phyloP scores from a whole-genome alignment of 306 rosid genomes.

The Lathyrus aphaca region DNA sequence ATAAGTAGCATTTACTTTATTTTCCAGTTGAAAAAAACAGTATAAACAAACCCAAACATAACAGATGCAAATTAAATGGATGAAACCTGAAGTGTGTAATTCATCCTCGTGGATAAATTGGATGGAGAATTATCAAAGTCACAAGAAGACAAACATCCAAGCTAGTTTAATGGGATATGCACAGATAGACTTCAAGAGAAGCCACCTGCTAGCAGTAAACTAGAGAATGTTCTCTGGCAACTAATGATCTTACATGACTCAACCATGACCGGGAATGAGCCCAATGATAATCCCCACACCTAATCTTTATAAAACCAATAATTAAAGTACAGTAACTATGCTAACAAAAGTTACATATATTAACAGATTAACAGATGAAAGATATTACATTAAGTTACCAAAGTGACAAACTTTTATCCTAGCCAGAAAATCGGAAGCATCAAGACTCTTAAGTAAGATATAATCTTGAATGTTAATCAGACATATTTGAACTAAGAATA shows the following conservation, averaged over 20 bases:
- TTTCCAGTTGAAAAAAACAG: too few species aligned
- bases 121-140: too few species aligned
- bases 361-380: background rate
- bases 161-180: background rate
- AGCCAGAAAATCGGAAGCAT: conserved; percentile 1
- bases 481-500: background rate
- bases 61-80: too few species aligned
- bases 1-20: too few species aligned
- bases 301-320: background rate
- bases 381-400: background rate
- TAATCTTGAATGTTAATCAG: background rate
- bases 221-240: conserved; percentile 2
- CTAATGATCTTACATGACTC: background rate
- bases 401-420: conserved; percentile 5
- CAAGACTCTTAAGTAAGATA: conserved; percentile 2
- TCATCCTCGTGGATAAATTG: too few species aligned
- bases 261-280: background rate
- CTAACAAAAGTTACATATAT: background rate
- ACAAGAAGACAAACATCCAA: too few species aligned
- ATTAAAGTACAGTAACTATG: background rate
- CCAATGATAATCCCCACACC: conserved; percentile 7
- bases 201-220: background rate
- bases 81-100: too few species aligned
- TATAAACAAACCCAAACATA: too few species aligned
- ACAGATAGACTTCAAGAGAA: background rate